Evolutionary conservation across 106 monocot species (phyloP).

Genomic region (Allium cepa): DNA sequence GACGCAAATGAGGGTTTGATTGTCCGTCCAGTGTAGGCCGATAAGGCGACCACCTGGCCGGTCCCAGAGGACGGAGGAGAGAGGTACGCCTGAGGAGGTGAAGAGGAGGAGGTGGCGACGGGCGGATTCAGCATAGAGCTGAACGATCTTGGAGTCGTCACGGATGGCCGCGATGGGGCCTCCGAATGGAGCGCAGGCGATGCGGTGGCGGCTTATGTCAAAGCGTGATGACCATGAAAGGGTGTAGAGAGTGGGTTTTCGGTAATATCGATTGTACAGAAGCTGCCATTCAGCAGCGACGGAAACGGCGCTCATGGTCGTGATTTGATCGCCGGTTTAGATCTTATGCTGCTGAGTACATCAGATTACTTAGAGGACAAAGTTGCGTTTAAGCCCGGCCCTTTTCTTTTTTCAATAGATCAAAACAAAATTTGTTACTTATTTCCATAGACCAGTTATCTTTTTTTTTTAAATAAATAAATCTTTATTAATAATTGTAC

Average conservation of each 20-base stretch:
- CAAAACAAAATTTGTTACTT: too few species aligned
- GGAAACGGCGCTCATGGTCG: conserved; percentile 44
- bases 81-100: conserved; percentile 51
- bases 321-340: background rate
- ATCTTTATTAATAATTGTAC: too few species aligned
- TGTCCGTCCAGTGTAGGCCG: conserved; percentile 73
- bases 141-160: conserved; percentile 97
- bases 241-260: conserved; percentile 65
- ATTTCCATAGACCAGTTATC: too few species aligned
- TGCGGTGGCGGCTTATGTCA: conserved; percentile 80
- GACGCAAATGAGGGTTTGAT: conserved; percentile 43
- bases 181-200: conserved; percentile 85
- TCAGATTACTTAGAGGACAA: too few species aligned
- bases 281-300: conserved; percentile 98
- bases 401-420: too few species aligned
- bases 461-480: too few species aligned
- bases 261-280: conserved; percentile 87
- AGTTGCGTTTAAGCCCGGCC: too few species aligned
- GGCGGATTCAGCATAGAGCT: conserved; percentile 81
- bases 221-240: conserved; percentile 58
- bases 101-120: conserved; percentile 83
- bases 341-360: too few species aligned
- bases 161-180: conserved; percentile 94
- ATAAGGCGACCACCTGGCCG: conserved; percentile 77
- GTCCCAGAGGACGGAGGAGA: conserved; percentile 79